Percentiles rank a stretch among this genome's conserved stretches.
Evolutionary conservation across 345 rosid genomes (phyloP).

Genomic region (Salix viminalis): DNA sequence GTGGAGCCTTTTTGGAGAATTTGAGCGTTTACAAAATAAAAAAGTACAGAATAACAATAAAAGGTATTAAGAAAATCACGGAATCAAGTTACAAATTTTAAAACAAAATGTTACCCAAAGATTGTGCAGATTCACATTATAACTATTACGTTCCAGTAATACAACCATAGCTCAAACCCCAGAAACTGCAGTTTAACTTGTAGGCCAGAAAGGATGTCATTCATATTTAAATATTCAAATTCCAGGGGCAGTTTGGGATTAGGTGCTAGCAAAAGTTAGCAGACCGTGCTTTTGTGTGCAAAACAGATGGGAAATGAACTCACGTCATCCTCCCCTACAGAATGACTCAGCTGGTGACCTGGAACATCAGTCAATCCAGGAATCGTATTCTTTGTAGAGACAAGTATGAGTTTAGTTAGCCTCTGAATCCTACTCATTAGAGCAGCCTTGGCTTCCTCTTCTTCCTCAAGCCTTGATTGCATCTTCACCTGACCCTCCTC

Average conservation of each 20-base stretch:
- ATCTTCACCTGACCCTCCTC: slow-evolving; percentile 99
- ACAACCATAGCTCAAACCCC: neutral
- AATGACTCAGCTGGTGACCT: slow-evolving; percentile 62
- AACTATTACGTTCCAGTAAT: neutral
- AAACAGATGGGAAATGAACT: slow-evolving; percentile 26
- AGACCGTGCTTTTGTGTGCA: neutral
- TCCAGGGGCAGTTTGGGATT: neutral
- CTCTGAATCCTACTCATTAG: slow-evolving; percentile 98
- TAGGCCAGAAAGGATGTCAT: neutral
- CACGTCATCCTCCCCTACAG: slow-evolving; percentile 71
- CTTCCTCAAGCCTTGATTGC: slow-evolving; percentile 99
- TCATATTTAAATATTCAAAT: neutral
- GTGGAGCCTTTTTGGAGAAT: neutral
- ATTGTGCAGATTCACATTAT: neutral
- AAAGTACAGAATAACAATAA: neutral
- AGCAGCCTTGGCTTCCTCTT: slow-evolving; percentile 99
- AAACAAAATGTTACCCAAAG: neutral
- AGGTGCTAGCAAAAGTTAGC: neutral
- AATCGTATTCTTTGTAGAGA: slow-evolving; percentile 81
- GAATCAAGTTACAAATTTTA: neutral
- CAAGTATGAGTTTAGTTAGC: slow-evolving; percentile 96
- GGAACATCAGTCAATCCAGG: slow-evolving; percentile 70
- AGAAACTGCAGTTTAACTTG: neutral
- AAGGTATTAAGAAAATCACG: neutral
- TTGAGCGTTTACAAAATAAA: neutral